A percentile compares a stretch with the other conserved stretches of the same genome.
These are phyloP conservation scores for Russula sp. DNA, from an alignment of 768 basidiomycete genomes.

Conservation along the genomic window DNA sequence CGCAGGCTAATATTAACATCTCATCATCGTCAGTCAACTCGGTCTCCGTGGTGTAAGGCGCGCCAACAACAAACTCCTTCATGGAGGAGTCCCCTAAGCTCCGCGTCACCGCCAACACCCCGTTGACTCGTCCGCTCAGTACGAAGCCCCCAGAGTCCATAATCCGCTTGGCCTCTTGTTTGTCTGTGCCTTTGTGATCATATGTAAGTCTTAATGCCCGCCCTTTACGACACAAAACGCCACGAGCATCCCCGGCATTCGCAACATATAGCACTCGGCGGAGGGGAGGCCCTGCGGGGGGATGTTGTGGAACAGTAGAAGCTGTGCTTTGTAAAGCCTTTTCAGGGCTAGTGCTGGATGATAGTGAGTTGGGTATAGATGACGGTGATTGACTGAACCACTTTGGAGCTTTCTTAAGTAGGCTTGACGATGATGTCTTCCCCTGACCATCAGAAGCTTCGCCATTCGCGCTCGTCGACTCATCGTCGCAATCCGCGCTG, in stretches of 20 bases:
- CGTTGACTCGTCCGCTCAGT: conserved; percentile 97
- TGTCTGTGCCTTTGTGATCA: conserved; percentile 97
- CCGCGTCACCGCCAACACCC: conserved; percentile 92
- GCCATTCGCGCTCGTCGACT: conserved; percentile 3
- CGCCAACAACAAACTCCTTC: conserved; percentile 99
- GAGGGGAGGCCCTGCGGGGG: conserved; percentile 29
- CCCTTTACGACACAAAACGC: conserved; percentile 85
- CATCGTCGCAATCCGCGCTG: conserved; percentile 2
- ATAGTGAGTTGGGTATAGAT: conserved; percentile 17
- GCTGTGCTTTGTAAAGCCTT: conserved; percentile 16
- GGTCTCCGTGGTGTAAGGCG: conserved; percentile 98
- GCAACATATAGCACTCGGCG: conserved; percentile 87
- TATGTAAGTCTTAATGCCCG: conserved; percentile 91
- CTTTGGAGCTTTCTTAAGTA: conserved; percentile 14
- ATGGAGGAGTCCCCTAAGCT: conserved; percentile 95
- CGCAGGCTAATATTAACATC: conserved; percentile 92
- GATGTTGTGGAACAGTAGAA: conserved; percentile 20
- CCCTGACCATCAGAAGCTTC: conserved; percentile 9
- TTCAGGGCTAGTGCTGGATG: conserved; percentile 11
- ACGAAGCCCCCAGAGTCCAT: conserved; percentile 98
- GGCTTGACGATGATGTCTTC: conserved; percentile 12
- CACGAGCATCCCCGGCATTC: conserved; percentile 94
- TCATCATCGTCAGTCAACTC: conserved; percentile 86
- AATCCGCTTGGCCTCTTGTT: conserved; percentile 96
- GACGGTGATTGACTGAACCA: conserved; percentile 18